Percentiles rank a stretch among this genome's conserved stretches.
These are phyloP conservation scores for Ophioceras dolichostomum DNA, from an alignment of 2,329 filamentous ascomycete species.

Conservation along the genomic window DNA sequence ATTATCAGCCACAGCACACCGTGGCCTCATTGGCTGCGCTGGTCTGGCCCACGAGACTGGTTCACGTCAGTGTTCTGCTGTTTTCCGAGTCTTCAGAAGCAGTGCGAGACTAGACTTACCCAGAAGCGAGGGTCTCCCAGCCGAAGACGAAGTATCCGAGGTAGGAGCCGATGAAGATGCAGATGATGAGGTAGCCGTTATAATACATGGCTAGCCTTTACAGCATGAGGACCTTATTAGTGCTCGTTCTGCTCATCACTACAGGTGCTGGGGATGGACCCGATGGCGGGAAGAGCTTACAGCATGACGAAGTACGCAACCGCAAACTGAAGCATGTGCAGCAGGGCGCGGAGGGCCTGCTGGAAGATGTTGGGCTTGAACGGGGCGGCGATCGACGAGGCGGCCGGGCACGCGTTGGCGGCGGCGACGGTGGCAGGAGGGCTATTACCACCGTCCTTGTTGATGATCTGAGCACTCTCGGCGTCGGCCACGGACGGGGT, in stretches of 20 bases:
- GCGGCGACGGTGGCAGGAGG: not conserved
- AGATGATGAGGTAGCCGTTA: slow-evolving; percentile 67
- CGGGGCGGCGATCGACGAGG: slow-evolving; percentile 2
- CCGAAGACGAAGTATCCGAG: slow-evolving; percentile 62
- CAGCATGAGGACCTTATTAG: too few species aligned
- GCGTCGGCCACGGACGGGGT: slow-evolving; percentile 12
- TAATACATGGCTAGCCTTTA: slow-evolving; percentile 41
- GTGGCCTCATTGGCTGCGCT: slow-evolving; percentile 13
- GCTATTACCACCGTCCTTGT: not conserved
- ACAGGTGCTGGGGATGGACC: too few species aligned
- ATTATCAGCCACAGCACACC: slow-evolving; percentile 13
- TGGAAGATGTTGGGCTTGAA: slow-evolving; percentile 50
- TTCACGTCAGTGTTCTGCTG: too few species aligned
- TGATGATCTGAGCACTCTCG: slow-evolving; percentile 2
- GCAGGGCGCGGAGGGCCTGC: slow-evolving; percentile 51
- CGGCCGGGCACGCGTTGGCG: slow-evolving; percentile 2
- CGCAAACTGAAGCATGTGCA: slow-evolving; percentile 61
- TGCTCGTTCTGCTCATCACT: too few species aligned
- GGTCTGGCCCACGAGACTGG: slow-evolving; percentile 6
- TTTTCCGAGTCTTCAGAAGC: not conserved
- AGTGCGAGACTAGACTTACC: too few species aligned
- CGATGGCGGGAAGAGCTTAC: slow-evolving; percentile 11
- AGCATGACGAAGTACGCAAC: slow-evolving; percentile 74
- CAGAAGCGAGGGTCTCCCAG: slow-evolving; percentile 43
- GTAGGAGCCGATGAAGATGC: slow-evolving; percentile 65